A percentile compares a stretch with the other conserved stretches of the same genome.
Evolutionary conservation across 192 early-diverging fungal species (phyloP).

Genomic region (Linnemannia exigua): DNA sequence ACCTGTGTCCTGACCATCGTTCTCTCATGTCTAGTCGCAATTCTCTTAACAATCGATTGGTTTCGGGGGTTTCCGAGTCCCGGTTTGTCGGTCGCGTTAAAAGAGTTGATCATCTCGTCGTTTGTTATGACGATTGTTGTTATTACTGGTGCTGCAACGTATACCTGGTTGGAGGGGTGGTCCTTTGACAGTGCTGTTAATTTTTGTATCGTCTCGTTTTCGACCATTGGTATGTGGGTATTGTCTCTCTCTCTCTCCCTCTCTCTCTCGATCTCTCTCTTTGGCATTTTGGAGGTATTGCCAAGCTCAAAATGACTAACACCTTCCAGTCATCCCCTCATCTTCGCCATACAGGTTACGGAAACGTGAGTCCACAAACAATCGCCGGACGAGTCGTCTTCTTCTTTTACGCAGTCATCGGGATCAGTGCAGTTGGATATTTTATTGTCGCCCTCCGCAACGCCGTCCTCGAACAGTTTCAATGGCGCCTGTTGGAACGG

Average conservation of each 20-base stretch:
- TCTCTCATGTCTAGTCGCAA: conserved; percentile 26
- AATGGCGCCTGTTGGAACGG: conserved; percentile 39
- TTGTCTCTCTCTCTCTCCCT: too few species aligned
- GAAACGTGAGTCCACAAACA: conserved; percentile 37
- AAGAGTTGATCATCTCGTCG: conserved; percentile 48
- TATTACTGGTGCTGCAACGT: conserved; percentile 27
- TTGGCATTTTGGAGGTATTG: too few species aligned
- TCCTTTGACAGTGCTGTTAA: conserved; percentile 46
- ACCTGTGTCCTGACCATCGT: conserved; percentile 21
- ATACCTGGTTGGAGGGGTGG: conserved; percentile 40
- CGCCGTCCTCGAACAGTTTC: conserved; percentile 45
- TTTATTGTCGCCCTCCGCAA: conserved; percentile 47
- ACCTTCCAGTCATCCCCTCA: background rate
- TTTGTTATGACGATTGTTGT: conserved; percentile 48
- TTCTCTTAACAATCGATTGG: conserved; percentile 43
- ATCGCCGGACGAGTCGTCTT: conserved; percentile 28
- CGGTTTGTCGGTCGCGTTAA: conserved; percentile 34
- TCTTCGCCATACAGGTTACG: conserved; percentile 36
- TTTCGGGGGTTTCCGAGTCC: conserved; percentile 44
- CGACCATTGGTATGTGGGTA: conserved; percentile 33
- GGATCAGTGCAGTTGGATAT: conserved; percentile 37
- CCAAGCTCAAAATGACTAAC: too few species aligned
- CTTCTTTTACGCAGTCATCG: conserved; percentile 39
- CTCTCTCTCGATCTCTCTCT: too few species aligned
- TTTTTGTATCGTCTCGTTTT: conserved; percentile 55